Evolutionary conservation across 306 rosid species (phyloP), one percentile per base, ranked within the genome.

Genomic region (Cicer arietinum): DNA sequence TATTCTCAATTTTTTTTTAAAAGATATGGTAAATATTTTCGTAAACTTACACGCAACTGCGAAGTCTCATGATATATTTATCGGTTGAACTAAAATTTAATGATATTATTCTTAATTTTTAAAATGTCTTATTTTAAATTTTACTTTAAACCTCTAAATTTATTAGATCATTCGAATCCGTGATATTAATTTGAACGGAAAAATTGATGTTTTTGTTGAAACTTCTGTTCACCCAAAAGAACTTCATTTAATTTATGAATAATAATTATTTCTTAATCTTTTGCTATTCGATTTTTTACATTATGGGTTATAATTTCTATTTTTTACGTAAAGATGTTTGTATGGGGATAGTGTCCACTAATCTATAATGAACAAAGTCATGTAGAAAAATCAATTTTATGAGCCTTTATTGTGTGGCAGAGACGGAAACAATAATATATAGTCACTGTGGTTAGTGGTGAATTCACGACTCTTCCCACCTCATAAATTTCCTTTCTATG

Each of bases 391-490:
- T 14, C 52, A 47, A 47, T 52, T 51, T 16, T 54, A 18, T 18
- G 35, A 11, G 60, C 60, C 35, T 17, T 17, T 51, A 18, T 20
- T 16, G 11, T 8, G 17, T 1, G 61, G 8, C 11, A 7, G 37
- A 16, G 37, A 54, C 12, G 61, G 40, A 37, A 37, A 35, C 45
- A 16, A 37, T 35, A 10, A 13, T 60, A 12, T 47, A 47, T 12
- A 20, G 62, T 56, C 17, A 60, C 20, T 17, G 12, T 45, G 18
- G 8, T 62, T 2, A 44, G 56, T 20, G 54, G 10, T 67, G 71
- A 54, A 67, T 67, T 67, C 71, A 20, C 54, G 56, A 20, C 48
- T 67, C 48, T 20, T 45, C 41, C 20, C 41, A 18, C 56, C 71
- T 44, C 40, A 6, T 20, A 10, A 16, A 17, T 66, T 66, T 18